These are phyloP conservation scores for Oryza coarctata DNA, from an alignment of 176 grass and related monocot genomes.

Conservation along the genomic window DNA sequence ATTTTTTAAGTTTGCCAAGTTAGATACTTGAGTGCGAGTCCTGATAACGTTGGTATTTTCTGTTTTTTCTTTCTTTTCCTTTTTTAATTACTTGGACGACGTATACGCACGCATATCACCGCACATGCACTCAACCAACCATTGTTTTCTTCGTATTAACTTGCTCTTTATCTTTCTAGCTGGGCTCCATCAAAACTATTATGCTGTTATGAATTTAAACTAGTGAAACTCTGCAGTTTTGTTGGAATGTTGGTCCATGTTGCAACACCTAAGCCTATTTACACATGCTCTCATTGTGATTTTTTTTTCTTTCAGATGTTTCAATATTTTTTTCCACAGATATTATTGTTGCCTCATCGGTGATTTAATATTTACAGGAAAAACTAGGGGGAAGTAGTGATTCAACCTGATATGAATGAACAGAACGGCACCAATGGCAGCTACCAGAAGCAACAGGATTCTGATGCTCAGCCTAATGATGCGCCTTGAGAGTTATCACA, in stretches of 20 bases:
- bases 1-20: too few species aligned
- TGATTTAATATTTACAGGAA: constrained; percentile 48
- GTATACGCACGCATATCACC: too few species aligned
- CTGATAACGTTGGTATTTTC: too few species aligned
- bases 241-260: neutral
- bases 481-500: neutral
- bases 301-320: neutral
- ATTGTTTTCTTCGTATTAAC: neutral
- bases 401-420: constrained; percentile 49
- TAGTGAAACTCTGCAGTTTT: neutral
- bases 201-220: neutral
- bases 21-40: too few species aligned
- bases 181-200: neutral
- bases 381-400: constrained; percentile 55
- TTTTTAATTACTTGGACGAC: too few species aligned
- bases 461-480: constrained; percentile 27
- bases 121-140: too few species aligned
- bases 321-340: neutral
- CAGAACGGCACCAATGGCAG: constrained; percentile 23
- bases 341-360: neutral
- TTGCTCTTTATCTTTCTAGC: neutral
- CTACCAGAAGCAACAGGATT: constrained; percentile 32
- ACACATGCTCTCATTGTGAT: neutral
- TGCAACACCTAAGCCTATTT: neutral
- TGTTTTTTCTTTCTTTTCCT: too few species aligned